Conservation (phyloP, 495 filamentous ascomycete species). For the Podospora australis region DNA sequence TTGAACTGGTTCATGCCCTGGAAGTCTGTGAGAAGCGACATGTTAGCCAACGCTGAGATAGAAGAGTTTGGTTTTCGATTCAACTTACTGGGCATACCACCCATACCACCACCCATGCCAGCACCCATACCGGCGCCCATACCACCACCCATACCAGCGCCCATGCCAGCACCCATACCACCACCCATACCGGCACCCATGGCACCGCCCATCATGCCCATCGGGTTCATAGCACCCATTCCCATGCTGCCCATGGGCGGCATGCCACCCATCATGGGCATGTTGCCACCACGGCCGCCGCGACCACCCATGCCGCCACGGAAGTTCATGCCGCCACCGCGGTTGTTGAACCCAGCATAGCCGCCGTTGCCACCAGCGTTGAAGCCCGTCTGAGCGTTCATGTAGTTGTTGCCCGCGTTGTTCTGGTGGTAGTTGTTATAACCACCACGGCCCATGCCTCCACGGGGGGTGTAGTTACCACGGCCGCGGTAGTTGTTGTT, state of each 20-base stretch:
- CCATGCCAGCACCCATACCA: constrained; percentile 36
- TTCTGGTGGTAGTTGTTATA: constrained; percentile 40
- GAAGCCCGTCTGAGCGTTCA: constrained; percentile 35
- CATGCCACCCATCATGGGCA: constrained; percentile 30
- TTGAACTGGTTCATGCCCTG: constrained; percentile 42
- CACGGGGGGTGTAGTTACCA: constrained; percentile 31
- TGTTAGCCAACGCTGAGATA: background rate
- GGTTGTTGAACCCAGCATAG: constrained; percentile 51
- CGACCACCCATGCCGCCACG: constrained; percentile 57
- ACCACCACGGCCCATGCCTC: constrained; percentile 31
- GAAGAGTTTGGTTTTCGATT: background rate
- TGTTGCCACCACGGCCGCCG: constrained; percentile 58
- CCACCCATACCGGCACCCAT: constrained; percentile 31
- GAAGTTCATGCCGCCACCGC: constrained; percentile 61
- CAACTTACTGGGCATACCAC: constrained; percentile 52
- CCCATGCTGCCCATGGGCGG: constrained; percentile 22
- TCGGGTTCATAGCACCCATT: constrained; percentile 25
- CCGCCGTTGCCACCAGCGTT: constrained; percentile 58
- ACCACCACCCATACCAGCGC: constrained; percentile 44
- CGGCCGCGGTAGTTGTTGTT: constrained; percentile 37
- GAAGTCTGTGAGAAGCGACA: constrained; percentile 46
- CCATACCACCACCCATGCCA: constrained; percentile 16
- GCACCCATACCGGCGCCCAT: constrained; percentile 27
- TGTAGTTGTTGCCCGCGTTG: constrained; percentile 32
- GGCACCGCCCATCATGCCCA: constrained; percentile 15